Conservation (phyloP, 257 asterid species). For the Nicotiana benthamiana region DNA sequence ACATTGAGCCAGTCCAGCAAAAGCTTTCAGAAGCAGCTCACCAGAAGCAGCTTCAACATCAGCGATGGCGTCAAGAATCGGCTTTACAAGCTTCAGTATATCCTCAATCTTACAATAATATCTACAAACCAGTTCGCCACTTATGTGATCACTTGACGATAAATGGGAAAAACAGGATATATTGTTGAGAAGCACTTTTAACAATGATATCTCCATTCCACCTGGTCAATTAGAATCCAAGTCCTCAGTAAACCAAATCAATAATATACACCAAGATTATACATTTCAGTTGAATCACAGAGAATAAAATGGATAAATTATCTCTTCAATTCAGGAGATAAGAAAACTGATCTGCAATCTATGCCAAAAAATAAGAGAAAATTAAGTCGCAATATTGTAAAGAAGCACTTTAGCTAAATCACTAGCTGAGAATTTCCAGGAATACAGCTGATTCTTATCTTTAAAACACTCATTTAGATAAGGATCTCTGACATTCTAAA, state of each 20-base stretch:
- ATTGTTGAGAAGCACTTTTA: slow-evolving; percentile 59
- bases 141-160: slow-evolving; percentile 43
- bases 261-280: not conserved
- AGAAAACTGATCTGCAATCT: not conserved
- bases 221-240: slow-evolving; percentile 34
- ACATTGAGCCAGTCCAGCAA: slow-evolving; percentile 41
- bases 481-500: not conserved
- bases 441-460: not conserved
- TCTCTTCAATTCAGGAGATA: not conserved
- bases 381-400: not conserved
- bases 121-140: slow-evolving; percentile 50
- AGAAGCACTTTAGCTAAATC: not conserved
- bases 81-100: slow-evolving; percentile 52
- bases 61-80: slow-evolving; percentile 47
- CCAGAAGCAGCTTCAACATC: slow-evolving; percentile 38
- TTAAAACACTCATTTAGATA: not conserved
- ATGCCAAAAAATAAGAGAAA: too few species aligned
- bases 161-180: slow-evolving; percentile 42
- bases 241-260: slow-evolving; percentile 1
- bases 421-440: not conserved
- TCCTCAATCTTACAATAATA: slow-evolving; percentile 49
- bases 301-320: not conserved
- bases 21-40: slow-evolving; percentile 53
- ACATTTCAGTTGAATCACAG: not conserved
- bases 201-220: slow-evolving; percentile 61